Base-by-base conservation (phyloP, 2,329 filamentous ascomycete species). In the Colletotrichum simmondsii region DNA sequence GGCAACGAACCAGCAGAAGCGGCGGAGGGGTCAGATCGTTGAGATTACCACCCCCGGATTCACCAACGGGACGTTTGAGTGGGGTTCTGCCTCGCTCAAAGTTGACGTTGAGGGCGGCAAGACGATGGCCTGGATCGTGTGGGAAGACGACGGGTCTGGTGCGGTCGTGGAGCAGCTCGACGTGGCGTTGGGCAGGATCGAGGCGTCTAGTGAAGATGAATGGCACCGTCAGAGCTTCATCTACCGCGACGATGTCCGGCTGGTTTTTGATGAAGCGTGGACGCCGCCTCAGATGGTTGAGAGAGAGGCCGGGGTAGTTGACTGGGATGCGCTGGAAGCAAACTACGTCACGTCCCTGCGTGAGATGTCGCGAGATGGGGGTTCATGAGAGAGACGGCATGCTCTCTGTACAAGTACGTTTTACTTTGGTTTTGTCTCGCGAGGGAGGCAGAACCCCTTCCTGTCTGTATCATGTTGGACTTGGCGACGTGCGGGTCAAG, bases 11-110 rank as follows among this genome's bases (percentile, higher is more conserved):
- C 54, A 56, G 19, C 58, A 65, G 46, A 58, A 59, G 42, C 60
- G 75, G 46, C 24, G 65, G 32, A 30, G 65, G 63, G 35, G 71
- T 53, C 68, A 72, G 57, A 28, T 74, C 19, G 19, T 75, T 12
- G 74, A 75, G 57, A 58, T 77, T 7, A 68, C 53, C 19, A 62
- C 61, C 4, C 73, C 75, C 10, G 64, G 72, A 28, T 74, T 74
- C 37, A 75, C 73, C 49, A 68, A 64, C 14, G 77, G 77, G 46
- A 56, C 59, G 37, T 73, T 75, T 35, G 72, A 75, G 30, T 77
- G 76, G 77, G 73, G 68, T 19, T 73, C 57, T 1, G 61, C 46
- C 1, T 59, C 59, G 22, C 60, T 57, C 28, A 53, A 57, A 53
- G 57, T 71, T 62, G 71, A 71, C 28, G n/a, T 77, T 30, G 61